Evolutionary conservation across 495 filamentous ascomycete species (phyloP).

Genomic region (Pyronema omphalodes): DNA sequence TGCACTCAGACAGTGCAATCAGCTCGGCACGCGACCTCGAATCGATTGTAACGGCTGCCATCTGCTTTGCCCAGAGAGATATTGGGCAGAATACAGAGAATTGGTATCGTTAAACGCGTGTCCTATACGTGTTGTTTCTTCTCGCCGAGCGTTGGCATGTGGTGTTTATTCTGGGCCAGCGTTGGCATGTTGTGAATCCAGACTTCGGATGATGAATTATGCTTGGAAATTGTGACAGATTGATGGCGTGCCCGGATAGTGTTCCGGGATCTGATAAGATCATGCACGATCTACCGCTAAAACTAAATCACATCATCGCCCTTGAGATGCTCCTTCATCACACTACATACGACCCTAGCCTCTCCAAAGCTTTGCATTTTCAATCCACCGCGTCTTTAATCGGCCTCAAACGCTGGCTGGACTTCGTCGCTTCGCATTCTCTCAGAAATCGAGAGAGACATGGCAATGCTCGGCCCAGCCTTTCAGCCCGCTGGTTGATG

Average conservation of each 20-base stretch:
- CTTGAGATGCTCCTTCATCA: background rate
- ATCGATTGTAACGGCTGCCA: no score
- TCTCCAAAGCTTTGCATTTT: background rate
- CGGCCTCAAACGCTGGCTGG: no score
- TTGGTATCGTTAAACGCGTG: no score
- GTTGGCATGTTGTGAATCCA: no score
- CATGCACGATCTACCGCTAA: background rate
- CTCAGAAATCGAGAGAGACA: background rate
- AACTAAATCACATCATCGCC: background rate
- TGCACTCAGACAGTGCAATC: no score
- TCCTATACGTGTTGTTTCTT: no score
- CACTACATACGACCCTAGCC: background rate
- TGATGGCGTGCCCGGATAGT: background rate
- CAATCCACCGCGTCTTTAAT: background rate
- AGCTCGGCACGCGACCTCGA: no score
- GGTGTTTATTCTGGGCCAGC: no score
- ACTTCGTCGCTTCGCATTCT: background rate
- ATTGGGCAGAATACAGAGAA: no score
- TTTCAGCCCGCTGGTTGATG: no score
- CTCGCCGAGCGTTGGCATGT: no score
- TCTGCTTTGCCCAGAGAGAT: no score
- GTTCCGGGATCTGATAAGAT: background rate
- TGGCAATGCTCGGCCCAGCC: background rate
- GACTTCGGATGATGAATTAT: background rate
- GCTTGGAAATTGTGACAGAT: background rate